Conservation (phyloP, 345 rosid species). For the Sapria himalayana region DNA sequence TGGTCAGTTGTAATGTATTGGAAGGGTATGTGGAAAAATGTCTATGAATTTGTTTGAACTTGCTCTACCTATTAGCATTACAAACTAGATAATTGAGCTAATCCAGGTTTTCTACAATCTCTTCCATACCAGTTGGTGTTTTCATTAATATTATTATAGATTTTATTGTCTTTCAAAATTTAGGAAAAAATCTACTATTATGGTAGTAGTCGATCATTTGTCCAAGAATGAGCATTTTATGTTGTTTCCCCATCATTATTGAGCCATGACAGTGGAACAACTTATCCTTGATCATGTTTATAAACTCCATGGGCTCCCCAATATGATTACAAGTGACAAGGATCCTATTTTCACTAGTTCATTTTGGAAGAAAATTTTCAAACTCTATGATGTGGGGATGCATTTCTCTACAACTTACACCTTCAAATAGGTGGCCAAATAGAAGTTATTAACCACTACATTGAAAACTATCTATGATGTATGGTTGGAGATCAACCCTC, state of each 20-base stretch:
- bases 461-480: slow-evolving; percentile 1
- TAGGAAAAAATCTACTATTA: background rate
- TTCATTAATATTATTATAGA: too few relatives aligned
- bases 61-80: too few relatives aligned
- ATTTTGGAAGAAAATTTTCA: slow-evolving; percentile 1
- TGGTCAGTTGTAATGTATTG: too few relatives aligned
- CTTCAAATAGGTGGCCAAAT: background rate
- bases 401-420: background rate
- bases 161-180: background rate
- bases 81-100: too few relatives aligned
- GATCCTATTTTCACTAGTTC: background rate
- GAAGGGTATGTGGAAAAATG: too few relatives aligned
- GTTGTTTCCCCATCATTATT: background rate
- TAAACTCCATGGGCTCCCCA: slow-evolving; percentile 2
- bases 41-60: too few relatives aligned
- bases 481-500: background rate
- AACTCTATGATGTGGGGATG: background rate
- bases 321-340: background rate
- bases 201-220: background rate
- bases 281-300: background rate
- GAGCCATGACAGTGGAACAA: background rate
- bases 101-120: too few relatives aligned
- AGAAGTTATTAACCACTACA: background rate
- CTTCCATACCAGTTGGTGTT: too few relatives aligned
- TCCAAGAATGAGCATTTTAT: slow-evolving; percentile 2